These are phyloP conservation scores for Schizochytrium sp. DNA, from an alignment of 108 stramenopile genomes.

Conservation along the genomic window DNA sequence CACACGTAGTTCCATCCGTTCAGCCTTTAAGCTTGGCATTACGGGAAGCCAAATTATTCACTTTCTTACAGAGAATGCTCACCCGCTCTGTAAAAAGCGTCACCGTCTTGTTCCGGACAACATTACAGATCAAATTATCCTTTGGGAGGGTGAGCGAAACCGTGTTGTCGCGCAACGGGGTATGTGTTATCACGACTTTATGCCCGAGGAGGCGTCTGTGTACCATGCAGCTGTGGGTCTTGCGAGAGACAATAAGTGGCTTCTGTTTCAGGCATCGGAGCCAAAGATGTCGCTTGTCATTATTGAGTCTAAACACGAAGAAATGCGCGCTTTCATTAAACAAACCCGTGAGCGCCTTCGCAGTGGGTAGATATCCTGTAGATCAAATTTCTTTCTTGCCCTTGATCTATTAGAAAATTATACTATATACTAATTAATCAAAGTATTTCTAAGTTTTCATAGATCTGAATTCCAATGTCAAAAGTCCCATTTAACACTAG, in stretches of 20 bases:
- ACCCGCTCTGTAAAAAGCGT: conserved; percentile 53
- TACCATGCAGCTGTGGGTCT: neutral
- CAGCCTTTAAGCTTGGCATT: conserved; percentile 55
- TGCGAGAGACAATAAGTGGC: conserved; percentile 44
- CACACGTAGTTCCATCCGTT: conserved; percentile 24
- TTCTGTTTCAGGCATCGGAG: neutral
- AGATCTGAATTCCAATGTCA: no score
- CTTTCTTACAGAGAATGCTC: conserved; percentile 47
- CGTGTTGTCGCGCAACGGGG: neutral
- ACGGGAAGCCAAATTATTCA: conserved; percentile 42
- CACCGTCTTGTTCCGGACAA: conserved; percentile 55
- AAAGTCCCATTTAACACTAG: no score
- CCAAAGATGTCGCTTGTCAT: conserved; percentile 54
- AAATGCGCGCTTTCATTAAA: conserved; percentile 13
- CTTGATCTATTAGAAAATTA: no score
- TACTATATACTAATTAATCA: no score
- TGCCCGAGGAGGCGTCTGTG: neutral
- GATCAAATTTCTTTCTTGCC: neutral
- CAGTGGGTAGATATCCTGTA: neutral
- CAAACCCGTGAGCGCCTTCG: neutral
- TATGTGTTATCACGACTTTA: conserved; percentile 8
- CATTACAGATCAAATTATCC: conserved; percentile 53
- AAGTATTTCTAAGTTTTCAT: no score
- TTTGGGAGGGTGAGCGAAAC: conserved; percentile 57
- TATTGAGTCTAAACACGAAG: conserved; percentile 35